Evolutionary conservation across 192 early-diverging fungal genomes (phyloP).

Genomic region (Pecoramyces ruminantium): DNA sequence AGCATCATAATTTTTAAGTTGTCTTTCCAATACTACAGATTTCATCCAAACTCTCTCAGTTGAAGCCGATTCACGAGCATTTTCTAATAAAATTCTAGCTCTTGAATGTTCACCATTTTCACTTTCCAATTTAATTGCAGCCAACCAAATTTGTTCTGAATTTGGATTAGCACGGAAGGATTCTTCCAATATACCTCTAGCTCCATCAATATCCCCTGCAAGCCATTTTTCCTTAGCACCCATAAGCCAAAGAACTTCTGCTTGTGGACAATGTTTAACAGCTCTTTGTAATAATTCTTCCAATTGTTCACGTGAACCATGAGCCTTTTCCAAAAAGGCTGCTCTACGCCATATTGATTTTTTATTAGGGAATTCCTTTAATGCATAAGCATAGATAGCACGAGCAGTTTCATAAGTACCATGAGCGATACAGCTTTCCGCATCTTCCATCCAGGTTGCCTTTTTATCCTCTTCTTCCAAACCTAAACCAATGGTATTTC

Average conservation of each 20-base stretch:
- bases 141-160: conserved; percentile 85
- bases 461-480: conserved; percentile 57
- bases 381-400: conserved; percentile 67
- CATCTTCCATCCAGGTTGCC: conserved; percentile 77
- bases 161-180: conserved; percentile 83
- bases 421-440: conserved; percentile 47
- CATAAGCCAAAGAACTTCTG: conserved; percentile 92
- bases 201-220: conserved; percentile 59
- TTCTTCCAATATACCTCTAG: conserved; percentile 62
- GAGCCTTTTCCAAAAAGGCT: conserved; percentile 68
- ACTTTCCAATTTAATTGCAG: conserved; percentile 91
- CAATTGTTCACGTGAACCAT: conserved; percentile 56
- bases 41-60: conserved; percentile 92
- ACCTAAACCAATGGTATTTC: conserved; percentile 57
- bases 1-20: conserved; percentile 28
- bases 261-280: conserved; percentile 74
- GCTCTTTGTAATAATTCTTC: conserved; percentile 68
- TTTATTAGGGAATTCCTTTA: conserved; percentile 56
- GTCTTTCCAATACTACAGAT: conserved; percentile 66
- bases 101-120: conserved; percentile 61
- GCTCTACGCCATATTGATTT: conserved; percentile 73
- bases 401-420: conserved; percentile 60
- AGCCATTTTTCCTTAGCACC: conserved; percentile 90
- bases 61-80: conserved; percentile 55
- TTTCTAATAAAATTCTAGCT: conserved; percentile 55